These are phyloP conservation scores for Penicillium fimorum DNA, from an alignment of 495 filamentous ascomycete species.

Conservation along the genomic window DNA sequence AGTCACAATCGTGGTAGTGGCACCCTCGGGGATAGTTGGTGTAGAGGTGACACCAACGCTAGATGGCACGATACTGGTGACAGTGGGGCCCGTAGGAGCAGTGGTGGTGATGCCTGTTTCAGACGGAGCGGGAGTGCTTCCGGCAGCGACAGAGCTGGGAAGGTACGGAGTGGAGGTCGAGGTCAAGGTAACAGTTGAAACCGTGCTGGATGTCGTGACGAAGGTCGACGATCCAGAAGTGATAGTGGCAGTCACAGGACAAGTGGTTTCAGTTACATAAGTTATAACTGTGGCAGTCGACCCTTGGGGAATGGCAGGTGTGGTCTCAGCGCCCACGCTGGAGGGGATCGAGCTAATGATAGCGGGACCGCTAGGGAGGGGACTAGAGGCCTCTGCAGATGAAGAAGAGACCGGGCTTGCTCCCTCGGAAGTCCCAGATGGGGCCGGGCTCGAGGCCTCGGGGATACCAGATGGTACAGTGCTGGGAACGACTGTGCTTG, in stretches of 20 bases:
- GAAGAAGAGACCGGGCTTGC: conserved; percentile 9
- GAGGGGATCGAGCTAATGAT: conserved; percentile 20
- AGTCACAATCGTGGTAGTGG: conserved; percentile 30
- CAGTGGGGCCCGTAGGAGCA: conserved; percentile 15
- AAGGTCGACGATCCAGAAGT: conserved; percentile 35
- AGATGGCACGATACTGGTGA: conserved; percentile 21
- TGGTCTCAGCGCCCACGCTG: conserved; percentile 11
- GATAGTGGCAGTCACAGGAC: conserved; percentile 40
- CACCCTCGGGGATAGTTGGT: conserved; percentile 16
- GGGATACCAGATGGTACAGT: conserved; percentile 9
- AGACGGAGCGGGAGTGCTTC: conserved; percentile 9
- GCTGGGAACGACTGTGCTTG: conserved; percentile 1
- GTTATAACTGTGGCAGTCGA: conserved; percentile 30
- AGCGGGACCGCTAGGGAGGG: conserved; percentile 7
- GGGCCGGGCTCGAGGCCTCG: neutral
- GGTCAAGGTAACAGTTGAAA: conserved; percentile 40
- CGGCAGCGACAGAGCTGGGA: conserved; percentile 13
- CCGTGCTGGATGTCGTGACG: conserved; percentile 37
- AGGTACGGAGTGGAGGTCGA: conserved; percentile 21
- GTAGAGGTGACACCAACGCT: conserved; percentile 12
- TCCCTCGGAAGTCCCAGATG: conserved; percentile 4
- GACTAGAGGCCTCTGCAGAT: conserved; percentile 1
- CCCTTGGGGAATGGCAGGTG: conserved; percentile 14
- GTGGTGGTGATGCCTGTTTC: conserved; percentile 5
- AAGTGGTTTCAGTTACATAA: conserved; percentile 43